Conservation (phyloP, 331 rosid species). For the Malus hybrid region DNA sequence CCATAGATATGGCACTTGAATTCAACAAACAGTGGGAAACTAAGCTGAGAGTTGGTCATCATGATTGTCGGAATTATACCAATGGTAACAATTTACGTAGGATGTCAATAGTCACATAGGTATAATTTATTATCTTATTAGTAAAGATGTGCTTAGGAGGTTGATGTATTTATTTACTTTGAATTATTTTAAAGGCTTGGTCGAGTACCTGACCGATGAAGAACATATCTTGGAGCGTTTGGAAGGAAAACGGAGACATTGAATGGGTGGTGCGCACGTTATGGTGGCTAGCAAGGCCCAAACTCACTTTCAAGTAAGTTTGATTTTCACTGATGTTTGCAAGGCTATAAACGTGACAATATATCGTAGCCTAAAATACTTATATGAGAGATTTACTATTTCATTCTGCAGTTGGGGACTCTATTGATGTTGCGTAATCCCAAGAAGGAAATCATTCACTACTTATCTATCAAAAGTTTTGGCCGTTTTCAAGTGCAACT, state of each 20-base stretch:
- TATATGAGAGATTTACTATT: too few species aligned
- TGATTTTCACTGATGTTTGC: too few species aligned
- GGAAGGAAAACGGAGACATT: conserved; percentile 15
- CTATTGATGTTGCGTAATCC: too few species aligned
- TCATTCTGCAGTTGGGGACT: too few species aligned
- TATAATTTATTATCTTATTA: not conserved
- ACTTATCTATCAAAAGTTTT: too few species aligned
- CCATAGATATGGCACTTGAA: conserved; percentile 40
- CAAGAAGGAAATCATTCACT: too few species aligned
- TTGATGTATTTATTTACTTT: not conserved
- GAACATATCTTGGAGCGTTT: conserved; percentile 55
- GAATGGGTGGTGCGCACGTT: not conserved
- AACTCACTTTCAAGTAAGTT: too few species aligned
- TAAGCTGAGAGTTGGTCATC: conserved; percentile 49
- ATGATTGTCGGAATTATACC: conserved; percentile 27
- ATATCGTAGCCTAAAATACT: too few species aligned
- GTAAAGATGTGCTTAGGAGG: not conserved
- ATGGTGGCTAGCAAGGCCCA: not conserved
- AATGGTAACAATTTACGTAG: conserved; percentile 32
- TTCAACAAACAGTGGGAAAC: conserved; percentile 68
- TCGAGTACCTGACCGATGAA: conserved; percentile 59
- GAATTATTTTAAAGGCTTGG: conserved; percentile 50
- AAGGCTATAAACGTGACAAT: too few species aligned
- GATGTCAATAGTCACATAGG: not conserved
- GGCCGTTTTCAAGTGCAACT: too few species aligned